phyloP scores from a whole-genome alignment of 768 basidiomycete genomes.

The Mycena amicta region DNA sequence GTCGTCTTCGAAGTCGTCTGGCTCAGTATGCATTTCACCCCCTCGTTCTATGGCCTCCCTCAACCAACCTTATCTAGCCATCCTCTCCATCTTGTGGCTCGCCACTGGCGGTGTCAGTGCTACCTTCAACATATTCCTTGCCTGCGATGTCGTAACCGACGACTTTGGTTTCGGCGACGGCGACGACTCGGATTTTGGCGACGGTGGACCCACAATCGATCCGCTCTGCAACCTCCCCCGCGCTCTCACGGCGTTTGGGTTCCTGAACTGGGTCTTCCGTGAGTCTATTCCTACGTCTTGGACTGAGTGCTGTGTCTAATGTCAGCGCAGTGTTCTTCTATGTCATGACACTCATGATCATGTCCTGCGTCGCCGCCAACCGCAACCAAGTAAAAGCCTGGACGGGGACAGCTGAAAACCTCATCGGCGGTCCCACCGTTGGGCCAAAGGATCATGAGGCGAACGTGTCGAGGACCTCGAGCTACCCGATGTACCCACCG shows the following conservation, averaged over 20 bases:
- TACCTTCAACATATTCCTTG: not conserved
- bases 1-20: slow-evolving; percentile 1
- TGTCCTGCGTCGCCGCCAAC: not conserved
- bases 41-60: not conserved
- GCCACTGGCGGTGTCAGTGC: not conserved
- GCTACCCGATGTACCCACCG: not conserved
- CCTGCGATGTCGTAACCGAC: not conserved
- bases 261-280: slow-evolving; percentile 4
- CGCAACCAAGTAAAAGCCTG: not conserved
- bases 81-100: slow-evolving; percentile 5
- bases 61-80: not conserved
- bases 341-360: not conserved
- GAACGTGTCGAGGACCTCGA: too few relatives aligned
- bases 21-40: not conserved
- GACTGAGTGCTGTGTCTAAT: not conserved
- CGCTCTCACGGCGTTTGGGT: slow-evolving; percentile 1
- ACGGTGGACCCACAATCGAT: not conserved
- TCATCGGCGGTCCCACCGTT: not conserved
- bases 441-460: not conserved
- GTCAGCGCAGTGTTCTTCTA: not conserved
- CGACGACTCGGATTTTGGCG: too few relatives aligned
- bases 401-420: not conserved
- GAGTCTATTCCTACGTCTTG: not conserved
- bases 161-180: not conserved
- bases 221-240: not conserved